Base-by-base conservation (phyloP, 2,329 filamentous ascomycete genomes). In the Aspergillus sp. region DNA sequence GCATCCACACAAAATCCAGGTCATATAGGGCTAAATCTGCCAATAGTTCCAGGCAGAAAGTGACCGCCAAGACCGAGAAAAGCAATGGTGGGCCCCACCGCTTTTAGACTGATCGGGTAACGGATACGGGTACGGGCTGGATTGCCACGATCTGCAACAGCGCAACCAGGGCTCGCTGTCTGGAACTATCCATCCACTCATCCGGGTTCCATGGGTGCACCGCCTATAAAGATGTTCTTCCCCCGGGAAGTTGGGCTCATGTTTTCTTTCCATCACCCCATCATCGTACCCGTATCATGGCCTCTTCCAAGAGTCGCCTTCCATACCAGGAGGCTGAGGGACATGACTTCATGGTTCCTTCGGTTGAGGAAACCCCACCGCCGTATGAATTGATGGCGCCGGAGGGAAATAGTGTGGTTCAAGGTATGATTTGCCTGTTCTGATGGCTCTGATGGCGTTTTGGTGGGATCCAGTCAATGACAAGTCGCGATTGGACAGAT, bases 401-500 rank as follows among this genome's bases (percentile, higher is more conserved):
- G 14, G 36, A 42, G 7, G 36, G 36, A 14, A n/a, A n/a, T 16
- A 42, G 36, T n/a, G 36, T 42, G 14, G 36, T 42, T 42, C 36
- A 42, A 42, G 36, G 36, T 42, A n/a, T 16, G 16, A 0, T n/a
- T n/a, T n/a, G n/a, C 14, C 6, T n/a, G 2, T 42, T n/a, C 7
- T 42, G 26, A 29, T n/a, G 5, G 16, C 14, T 39, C 36, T 12
- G 24, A 24, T 29, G 26, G 11, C 12, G 9, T 32, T 12, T 36
- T 16, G 32, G 11, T 36, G 14, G n/a, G n/a, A 14, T 6, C 11
- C 16, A 16, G 4, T 46, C 10, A 46, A 20, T 10, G 42, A 46
- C 18, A 18, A 16, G n/a, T 7, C 42, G n/a, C n/a, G n/a, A 18
- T 11, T 46, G 20, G 6, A 46, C 62, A 50, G 60, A 64, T 14